Evolutionary conservation across 805 yeast species (phyloP), one percentile per base, ranked within the genome.

Genomic region (Lipomyces oligophaga): DNA sequence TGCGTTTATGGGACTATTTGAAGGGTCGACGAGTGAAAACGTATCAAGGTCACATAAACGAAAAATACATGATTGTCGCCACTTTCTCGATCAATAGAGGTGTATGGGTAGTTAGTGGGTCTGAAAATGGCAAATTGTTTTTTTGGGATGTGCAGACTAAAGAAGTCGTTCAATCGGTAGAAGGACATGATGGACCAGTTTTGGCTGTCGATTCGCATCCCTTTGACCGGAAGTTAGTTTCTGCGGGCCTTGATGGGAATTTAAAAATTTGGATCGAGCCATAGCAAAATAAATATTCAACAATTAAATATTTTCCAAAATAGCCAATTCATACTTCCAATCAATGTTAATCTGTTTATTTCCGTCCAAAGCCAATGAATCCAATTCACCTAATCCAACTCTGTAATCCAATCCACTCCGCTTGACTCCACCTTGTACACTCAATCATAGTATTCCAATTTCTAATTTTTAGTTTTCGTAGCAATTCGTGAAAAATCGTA

Each of bases 1-100:
- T 89, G 2, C 71, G 95, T 50, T 61, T 90, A 34, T 90, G 97
- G 96, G 95, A 90, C 64, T 87, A 85, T 64, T 78, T 85, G 77
- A 75, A 78, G 56, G 85, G 86, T 59, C 76, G 75, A 54, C 89
- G 86, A 20, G 83, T 86, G 27, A 85, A 87, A 62, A 85, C 95
- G 0, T 83, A 74, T 58, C 49, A 49, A 34, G 59, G 57, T 31
- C 61, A 52, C 28, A 58, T 38, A 19, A 59, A 54, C 40, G 79
- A 74, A 51, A 78, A 76, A 52, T 81, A 66, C 59, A 69, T 72
- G 22, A 71, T 84, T 55, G 71, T 77, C 6, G 63, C 81, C 1
- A 67, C 69, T 11, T 83, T 83, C 57, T 66, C 81, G 7, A 67
- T 67, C 5, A 60, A 65, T 2, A 49, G 56, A 5, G 60, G 57